A percentile compares a stretch with the other conserved stretches of the same genome.
Evolutionary conservation across 2,329 filamentous ascomycete species (phyloP).

Genomic region (Sclerotinia trifoliorum): DNA sequence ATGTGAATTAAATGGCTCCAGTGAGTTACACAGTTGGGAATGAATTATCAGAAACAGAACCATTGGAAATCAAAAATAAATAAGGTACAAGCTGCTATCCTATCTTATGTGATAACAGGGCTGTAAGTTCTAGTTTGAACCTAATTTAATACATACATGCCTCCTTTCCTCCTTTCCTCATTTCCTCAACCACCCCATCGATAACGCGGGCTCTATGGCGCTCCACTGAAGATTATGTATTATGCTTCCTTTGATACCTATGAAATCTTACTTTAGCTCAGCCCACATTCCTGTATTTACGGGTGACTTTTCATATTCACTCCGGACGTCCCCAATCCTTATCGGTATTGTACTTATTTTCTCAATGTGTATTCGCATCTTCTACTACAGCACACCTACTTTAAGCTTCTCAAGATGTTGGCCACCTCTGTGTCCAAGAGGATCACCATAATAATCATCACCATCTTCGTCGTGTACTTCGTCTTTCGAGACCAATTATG

Average conservation of each 20-base stretch:
- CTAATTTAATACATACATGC: not conserved
- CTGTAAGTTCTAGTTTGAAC: not conserved
- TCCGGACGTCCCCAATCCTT: not conserved
- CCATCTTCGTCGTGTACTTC: not conserved
- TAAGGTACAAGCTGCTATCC: not conserved
- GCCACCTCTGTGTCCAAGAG: constrained; percentile 9
- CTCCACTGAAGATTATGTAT: not conserved
- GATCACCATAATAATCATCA: not conserved
- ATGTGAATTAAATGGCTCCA: not conserved
- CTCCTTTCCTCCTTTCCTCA: not conserved
- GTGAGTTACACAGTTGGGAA: not conserved
- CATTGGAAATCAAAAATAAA: not conserved
- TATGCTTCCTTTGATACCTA: not conserved
- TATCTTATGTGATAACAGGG: not conserved
- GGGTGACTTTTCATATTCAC: not conserved
- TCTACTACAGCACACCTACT: not conserved
- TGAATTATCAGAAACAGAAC: not conserved
- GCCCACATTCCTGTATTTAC: not conserved
- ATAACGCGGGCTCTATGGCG: not conserved
- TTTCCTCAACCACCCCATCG: not conserved
- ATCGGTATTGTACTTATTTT: not conserved
- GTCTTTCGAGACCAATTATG: constrained; percentile 5
- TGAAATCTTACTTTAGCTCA: not conserved
- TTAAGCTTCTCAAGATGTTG: constrained; percentile 1
- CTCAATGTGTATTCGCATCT: not conserved